Base-by-base conservation (phyloP, 495 filamentous ascomycete species). In the Delitschia confertaspora region DNA sequence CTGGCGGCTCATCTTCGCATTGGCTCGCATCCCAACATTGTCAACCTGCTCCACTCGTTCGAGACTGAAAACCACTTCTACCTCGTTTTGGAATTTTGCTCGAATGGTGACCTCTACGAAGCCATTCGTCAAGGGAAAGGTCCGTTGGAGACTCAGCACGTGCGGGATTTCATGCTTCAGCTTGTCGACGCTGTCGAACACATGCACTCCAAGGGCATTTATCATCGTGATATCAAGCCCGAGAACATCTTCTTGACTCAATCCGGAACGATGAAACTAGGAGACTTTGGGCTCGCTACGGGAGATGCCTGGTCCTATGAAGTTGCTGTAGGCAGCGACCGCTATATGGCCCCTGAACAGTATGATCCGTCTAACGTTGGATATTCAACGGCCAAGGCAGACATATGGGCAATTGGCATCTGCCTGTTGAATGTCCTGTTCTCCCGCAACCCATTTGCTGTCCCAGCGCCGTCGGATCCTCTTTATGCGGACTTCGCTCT, bases 301-400 rank as follows among this genome's bases (percentile, higher is more conserved):
- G 78, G 75, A 3, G 85, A 93, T 23, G 62, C 72, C 52, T 94
- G 86, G 88, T 88, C 81, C 31, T 78, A 82, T 55, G 91, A 98
- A 65, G 80, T 79, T 25, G 86, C 81, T 47, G 91, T 98, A 34
- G 91, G 91, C 38, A 95, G 89, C 63, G 93, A 98, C 56, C 85
- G 91, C 23, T 98, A 98, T 66, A 98, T 98, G 91, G 87, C 91
- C 36, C 91, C 91, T 13, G 91, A 96, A 63, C 91, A 98, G 57
- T 96, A 88, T 52, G 89, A 96, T 52, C 83, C 88, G 17, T 69
- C 78, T 54, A 79, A 78, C 44, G 73, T 69, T 35, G 91, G 91
- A 51, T 96, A 96, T 67, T 89, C 86, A 31, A 88, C 91, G 22
- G 86, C 85, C 38, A 75, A 93, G 65, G 91, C 93, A 14, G 91